Evolutionary conservation across 768 basidiomycete genomes (phyloP).

Genomic region (Boletus bicolor): DNA sequence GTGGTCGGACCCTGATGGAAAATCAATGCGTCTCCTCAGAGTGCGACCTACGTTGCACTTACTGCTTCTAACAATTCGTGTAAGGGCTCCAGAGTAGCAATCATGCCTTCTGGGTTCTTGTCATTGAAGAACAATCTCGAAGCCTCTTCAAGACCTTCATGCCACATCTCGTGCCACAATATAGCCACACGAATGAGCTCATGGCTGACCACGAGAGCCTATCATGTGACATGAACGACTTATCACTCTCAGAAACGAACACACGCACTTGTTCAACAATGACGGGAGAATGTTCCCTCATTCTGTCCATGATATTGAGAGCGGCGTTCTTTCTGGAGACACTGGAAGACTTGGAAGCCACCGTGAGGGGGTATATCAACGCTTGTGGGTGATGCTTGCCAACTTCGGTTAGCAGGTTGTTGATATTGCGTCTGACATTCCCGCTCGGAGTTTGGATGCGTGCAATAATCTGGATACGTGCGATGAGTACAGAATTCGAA

Average conservation of each 20-base stretch:
- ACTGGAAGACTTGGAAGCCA: conserved; percentile 95
- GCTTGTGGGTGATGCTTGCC: conserved; percentile 98
- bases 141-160: conserved; percentile 97
- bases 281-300: conserved; percentile 84
- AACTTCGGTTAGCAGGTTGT: conserved; percentile 83
- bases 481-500: neutral
- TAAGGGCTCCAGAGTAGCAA: conserved; percentile 84
- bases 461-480: conserved; percentile 77
- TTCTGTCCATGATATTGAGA: conserved; percentile 80
- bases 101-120: conserved; percentile 97
- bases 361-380: conserved; percentile 91
- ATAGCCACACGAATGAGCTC: conserved; percentile 98
- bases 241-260: neutral
- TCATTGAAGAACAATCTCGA: conserved; percentile 96
- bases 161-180: conserved; percentile 98
- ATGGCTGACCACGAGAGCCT: conserved; percentile 86
- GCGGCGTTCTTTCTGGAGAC: conserved; percentile 78
- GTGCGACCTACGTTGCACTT: conserved; percentile 20
- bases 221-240: conserved; percentile 2
- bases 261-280: conserved; percentile 82
- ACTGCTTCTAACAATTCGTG: conserved; percentile 91
- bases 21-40: neutral
- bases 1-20: conserved; percentile 80
- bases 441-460: conserved; percentile 92
- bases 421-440: conserved; percentile 86